Percentiles rank a stretch among this genome's conserved stretches.
phyloP scores from a whole-genome alignment of 768 basidiomycete genomes.

The Termitomyces eurrhizus region DNA sequence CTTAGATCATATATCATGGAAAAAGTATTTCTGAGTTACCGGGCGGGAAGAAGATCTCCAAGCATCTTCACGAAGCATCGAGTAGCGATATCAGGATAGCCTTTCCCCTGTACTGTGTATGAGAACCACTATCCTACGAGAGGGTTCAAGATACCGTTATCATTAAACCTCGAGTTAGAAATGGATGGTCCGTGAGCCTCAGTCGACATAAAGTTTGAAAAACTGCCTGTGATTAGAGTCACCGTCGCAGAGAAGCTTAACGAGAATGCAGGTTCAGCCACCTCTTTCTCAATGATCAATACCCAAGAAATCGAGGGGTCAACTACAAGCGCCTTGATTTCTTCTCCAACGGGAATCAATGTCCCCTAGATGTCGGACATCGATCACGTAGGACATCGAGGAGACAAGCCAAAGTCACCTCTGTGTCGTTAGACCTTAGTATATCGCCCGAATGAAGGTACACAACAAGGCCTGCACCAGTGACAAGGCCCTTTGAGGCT shows the following conservation, averaged over 20 bases:
- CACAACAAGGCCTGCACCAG: conserved; percentile 60
- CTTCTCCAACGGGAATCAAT: conserved; percentile 74
- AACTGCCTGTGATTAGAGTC: conserved; percentile 63
- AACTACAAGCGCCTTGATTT: conserved; percentile 60
- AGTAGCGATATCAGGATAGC: conserved; percentile 93
- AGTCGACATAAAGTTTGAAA: conserved; percentile 80
- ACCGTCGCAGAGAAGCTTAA: not conserved
- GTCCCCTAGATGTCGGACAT: conserved; percentile 45
- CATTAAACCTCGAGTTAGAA: conserved; percentile 59
- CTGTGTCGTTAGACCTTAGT: conserved; percentile 49
- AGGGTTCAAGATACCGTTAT: conserved; percentile 55
- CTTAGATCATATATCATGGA: not conserved
- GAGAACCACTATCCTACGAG: not conserved
- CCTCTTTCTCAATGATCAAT: conserved; percentile 93
- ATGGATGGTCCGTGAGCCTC: conserved; percentile 43
- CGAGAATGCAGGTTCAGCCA: conserved; percentile 22
- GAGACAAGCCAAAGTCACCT: conserved; percentile 35
- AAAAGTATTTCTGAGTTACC: conserved; percentile 36
- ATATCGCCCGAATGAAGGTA: conserved; percentile 51
- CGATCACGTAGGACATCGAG: not conserved
- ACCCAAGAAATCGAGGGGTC: conserved; percentile 66
- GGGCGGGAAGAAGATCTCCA: conserved; percentile 55
- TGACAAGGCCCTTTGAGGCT: conserved; percentile 84
- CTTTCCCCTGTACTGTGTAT: conserved; percentile 69
- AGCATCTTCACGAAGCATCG: conserved; percentile 77